phyloP scores from a whole-genome alignment of 2,329 filamentous ascomycete species.

The Periglandula ipomoeae region DNA sequence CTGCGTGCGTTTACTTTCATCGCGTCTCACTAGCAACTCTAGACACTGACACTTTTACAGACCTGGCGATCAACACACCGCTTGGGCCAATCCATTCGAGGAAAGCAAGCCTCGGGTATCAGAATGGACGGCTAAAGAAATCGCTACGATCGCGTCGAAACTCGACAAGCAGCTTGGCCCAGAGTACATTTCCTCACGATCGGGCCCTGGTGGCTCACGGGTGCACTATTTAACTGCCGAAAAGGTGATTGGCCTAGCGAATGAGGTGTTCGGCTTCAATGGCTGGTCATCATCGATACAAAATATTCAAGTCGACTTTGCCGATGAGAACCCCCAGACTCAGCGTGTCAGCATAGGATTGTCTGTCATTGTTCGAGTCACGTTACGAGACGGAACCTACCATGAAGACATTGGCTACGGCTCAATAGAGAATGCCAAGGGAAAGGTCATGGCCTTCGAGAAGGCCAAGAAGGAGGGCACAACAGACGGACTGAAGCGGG shows the following conservation, averaged over 20 bases:
- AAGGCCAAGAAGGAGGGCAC: slow-evolving; percentile 98
- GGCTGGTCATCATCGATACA: slow-evolving; percentile 96
- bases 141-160: slow-evolving; percentile 75
- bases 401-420: slow-evolving; percentile 98
- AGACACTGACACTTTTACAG: slow-evolving; percentile 30
- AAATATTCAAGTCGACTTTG: slow-evolving; percentile 90
- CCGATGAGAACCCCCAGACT: slow-evolving; percentile 73
- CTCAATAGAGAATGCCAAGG: slow-evolving; percentile 90
- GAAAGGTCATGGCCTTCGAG: slow-evolving; percentile 92
- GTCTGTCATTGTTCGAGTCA: slow-evolving; percentile 84
- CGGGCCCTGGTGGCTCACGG: slow-evolving; percentile 73
- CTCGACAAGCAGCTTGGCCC: slow-evolving; percentile 91
- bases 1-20: slow-evolving; percentile 29
- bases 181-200: slow-evolving; percentile 84
- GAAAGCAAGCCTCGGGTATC: slow-evolving; percentile 59
- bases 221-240: slow-evolving; percentile 94
- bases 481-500: slow-evolving; percentile 85
- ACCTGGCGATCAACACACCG: slow-evolving; percentile 54
- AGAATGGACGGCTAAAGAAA: slow-evolving; percentile 81
- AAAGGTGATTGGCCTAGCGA: slow-evolving; percentile 90
- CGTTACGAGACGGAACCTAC: slow-evolving; percentile 85
- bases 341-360: slow-evolving; percentile 76
- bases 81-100: slow-evolving; percentile 70
- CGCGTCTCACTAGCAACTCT: slow-evolving; percentile 7
- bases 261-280: slow-evolving; percentile 94